A percentile compares a stretch with the other conserved stretches of the same genome.
Conservation (phyloP, 129 eudicot genomes). For the Solidago caesia region DNA sequence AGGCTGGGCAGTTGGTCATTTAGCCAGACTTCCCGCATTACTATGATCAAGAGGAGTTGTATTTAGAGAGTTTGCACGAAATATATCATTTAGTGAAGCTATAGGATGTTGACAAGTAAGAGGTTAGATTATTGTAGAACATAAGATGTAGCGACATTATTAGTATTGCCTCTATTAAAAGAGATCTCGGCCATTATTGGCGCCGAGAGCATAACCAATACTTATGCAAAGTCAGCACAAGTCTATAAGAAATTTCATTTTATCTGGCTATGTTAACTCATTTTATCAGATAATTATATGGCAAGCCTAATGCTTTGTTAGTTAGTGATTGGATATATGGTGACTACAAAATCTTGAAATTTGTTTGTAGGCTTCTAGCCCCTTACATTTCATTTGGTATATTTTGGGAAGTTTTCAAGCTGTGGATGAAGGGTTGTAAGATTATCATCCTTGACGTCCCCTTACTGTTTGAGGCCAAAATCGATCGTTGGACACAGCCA, state of each 20-base stretch:
- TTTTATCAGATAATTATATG: too few relatives aligned
- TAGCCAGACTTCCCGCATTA: too few relatives aligned
- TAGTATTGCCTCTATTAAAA: too few relatives aligned
- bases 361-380: conserved; percentile 71
- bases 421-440: conserved; percentile 79
- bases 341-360: neutral
- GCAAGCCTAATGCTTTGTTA: too few relatives aligned
- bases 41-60: too few relatives aligned
- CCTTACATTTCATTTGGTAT: conserved; percentile 85
- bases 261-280: too few relatives aligned
- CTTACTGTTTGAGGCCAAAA: conserved; percentile 77
- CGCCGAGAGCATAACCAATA: neutral
- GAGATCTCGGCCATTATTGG: too few relatives aligned
- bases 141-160: too few relatives aligned
- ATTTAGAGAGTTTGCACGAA: neutral
- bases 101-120: neutral
- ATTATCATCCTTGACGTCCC: conserved; percentile 82
- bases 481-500: conserved; percentile 89
- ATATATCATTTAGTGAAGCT: neutral
- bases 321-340: too few relatives aligned
- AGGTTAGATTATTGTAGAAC: too few relatives aligned
- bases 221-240: neutral
- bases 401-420: conserved; percentile 65
- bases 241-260: too few relatives aligned
- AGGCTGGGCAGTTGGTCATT: too few relatives aligned